Conservation (phyloP, 306 rosid species). For the Leucaena leucocephala region DNA sequence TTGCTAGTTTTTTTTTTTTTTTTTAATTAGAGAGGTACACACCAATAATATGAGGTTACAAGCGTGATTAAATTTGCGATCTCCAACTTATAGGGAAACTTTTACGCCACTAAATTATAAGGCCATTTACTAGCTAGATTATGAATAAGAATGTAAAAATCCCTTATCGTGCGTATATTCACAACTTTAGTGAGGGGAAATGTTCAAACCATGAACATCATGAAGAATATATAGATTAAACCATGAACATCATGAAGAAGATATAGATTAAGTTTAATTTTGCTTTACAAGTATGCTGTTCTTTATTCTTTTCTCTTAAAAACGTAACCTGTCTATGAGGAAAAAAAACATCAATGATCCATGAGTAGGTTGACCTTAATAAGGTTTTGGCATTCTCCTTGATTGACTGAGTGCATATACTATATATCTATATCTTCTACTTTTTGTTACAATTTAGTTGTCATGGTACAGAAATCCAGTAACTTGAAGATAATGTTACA, state of each 20-base stretch:
- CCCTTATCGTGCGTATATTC: constrained; percentile 30
- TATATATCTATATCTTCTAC: not conserved
- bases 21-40: too few relatives aligned
- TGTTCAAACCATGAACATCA: constrained; percentile 80
- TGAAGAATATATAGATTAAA: constrained; percentile 62
- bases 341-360: not conserved
- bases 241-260: constrained; percentile 80
- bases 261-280: constrained; percentile 36
- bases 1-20: too few relatives aligned
- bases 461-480: not conserved
- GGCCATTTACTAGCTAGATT: too few relatives aligned
- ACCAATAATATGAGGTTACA: too few relatives aligned
- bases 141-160: not conserved
- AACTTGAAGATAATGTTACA: not conserved
- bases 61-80: too few relatives aligned
- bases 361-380: not conserved
- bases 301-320: not conserved
- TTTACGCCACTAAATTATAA: too few relatives aligned
- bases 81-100: too few relatives aligned
- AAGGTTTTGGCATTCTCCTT: not conserved
- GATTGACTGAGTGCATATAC: not conserved
- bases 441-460: not conserved
- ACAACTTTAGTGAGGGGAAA: constrained; percentile 71
- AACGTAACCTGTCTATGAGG: not conserved
- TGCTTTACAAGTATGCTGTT: not conserved